Evolutionary conservation across 2,329 filamentous ascomycete genomes (phyloP).

Genomic region (Colletotrichum liriopes): DNA sequence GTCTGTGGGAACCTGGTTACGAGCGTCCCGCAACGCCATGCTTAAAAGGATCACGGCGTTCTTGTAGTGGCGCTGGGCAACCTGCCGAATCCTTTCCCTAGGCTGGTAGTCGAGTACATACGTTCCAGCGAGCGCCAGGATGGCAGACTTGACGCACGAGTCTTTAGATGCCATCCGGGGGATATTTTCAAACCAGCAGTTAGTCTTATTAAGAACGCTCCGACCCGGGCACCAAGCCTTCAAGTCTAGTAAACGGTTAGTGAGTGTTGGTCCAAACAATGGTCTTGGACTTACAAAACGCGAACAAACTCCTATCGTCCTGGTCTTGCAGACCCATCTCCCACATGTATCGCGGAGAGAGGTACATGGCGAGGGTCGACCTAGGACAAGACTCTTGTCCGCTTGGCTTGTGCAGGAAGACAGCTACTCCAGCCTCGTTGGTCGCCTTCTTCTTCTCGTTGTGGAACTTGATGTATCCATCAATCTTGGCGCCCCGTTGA

Average conservation of each 20-base stretch:
- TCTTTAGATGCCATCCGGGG: conserved; percentile 55
- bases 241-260: conserved; percentile 49
- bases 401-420: not conserved
- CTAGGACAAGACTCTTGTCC: not conserved
- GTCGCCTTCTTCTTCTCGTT: conserved; percentile 6
- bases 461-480: conserved; percentile 42
- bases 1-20: conserved; percentile 11
- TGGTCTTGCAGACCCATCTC: conserved; percentile 10
- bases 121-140: conserved; percentile 58
- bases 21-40: conserved; percentile 17
- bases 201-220: conserved; percentile 56
- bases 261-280: not conserved
- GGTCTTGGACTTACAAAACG: conserved; percentile 35
- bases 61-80: conserved; percentile 51
- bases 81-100: conserved; percentile 49
- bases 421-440: not conserved
- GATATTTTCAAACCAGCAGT: conserved; percentile 59
- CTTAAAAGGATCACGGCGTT: conserved; percentile 54
- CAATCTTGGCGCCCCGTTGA: conserved; percentile 21
- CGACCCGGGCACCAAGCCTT: conserved; percentile 59
- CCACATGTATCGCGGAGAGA: conserved; percentile 6
- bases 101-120: conserved; percentile 60
- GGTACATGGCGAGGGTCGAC: conserved; percentile 1
- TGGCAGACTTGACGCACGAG: conserved; percentile 54
- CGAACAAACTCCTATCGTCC: conserved; percentile 28